Base-by-base conservation (phyloP, 352 stramenopile genomes). In the Phytophthora multivora region DNA sequence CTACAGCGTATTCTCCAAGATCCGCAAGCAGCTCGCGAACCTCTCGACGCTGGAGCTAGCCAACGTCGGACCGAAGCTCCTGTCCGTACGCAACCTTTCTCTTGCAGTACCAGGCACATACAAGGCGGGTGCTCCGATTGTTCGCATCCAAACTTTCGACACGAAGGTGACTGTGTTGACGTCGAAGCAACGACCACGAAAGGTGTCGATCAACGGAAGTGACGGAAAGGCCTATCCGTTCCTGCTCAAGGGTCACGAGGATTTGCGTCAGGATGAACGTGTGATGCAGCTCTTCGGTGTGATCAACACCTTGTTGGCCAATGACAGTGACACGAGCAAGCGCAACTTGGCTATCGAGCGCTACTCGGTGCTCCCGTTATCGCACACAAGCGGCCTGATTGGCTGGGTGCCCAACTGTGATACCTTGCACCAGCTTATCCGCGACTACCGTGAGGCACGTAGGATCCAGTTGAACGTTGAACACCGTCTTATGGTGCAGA, bases 281-380 rank as follows among this genome's bases (percentile, higher is more conserved):
- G 98, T 99, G 12, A 99, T 99, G 98, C 98, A 99, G 80, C 83
- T 99, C 12, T 99, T 99, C 71, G 98, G 98, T 11, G 88, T 99
- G 23, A 98, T 99, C 45, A 99, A 99, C 89, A 98, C 96, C 13
- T 84, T 99, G 51, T 77, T 99, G 31, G 91, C 95, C 35, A 98
- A 98, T 69, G 98, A 99, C 73, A 89, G 93, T 48, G 85, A 98
- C 71, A 99, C 98, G 13, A 98, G 93, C 57, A 99, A 99, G 65
- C 96, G 98, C 38, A 98, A 99, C 66, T 73, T 99, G 51, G 94
- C 90, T 38, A 99, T 99, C 54, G 86, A 99, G 69, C 86, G 98
- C 39, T 99, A 99, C 80, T 96, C 97, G 3, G 98, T 99, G 46
- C 91, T 98, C 41, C 98, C 98, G 30, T 72, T 99, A 31, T 99